These are phyloP conservation scores for Opeltia flavorubescens DNA, from an alignment of 495 filamentous ascomycete genomes.

Conservation along the genomic window DNA sequence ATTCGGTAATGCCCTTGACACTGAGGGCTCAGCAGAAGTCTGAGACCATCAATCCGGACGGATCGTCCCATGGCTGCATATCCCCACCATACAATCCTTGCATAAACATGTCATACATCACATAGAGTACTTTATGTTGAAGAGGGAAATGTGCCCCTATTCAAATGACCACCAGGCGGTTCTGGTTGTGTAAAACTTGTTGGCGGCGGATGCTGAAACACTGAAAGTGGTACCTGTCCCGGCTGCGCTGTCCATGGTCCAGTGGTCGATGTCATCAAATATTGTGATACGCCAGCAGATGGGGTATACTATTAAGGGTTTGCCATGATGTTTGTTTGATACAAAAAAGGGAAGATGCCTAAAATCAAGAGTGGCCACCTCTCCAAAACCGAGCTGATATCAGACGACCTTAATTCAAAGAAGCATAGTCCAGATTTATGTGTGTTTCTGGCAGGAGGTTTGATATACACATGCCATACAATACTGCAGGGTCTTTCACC, in stretches of 20 bases:
- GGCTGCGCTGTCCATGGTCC: too few species aligned
- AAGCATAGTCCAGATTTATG: too few species aligned
- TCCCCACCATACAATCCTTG: neutral
- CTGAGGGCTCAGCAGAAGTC: neutral
- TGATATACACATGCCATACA: too few species aligned
- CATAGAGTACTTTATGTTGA: neutral
- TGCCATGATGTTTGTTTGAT: neutral
- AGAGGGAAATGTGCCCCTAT: neutral
- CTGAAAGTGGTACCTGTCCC: too few species aligned
- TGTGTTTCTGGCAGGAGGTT: too few species aligned
- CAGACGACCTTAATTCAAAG: too few species aligned
- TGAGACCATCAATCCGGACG: neutral
- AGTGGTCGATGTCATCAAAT: too few species aligned
- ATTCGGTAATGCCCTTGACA: conserved; percentile 9
- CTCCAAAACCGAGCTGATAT: too few species aligned
- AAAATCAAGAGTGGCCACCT: too few species aligned
- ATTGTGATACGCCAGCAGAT: neutral
- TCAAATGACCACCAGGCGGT: neutral
- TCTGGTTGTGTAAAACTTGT: neutral
- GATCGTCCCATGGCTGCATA: neutral
- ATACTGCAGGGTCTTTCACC: too few species aligned
- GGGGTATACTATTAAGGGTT: neutral
- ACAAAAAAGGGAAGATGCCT: too few species aligned
- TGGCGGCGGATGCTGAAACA: neutral
- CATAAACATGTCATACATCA: neutral